Evolutionary conservation across 306 rosid species (phyloP), one percentile per base, ranked within the genome.

Genomic region (Acmispon strigosus): DNA sequence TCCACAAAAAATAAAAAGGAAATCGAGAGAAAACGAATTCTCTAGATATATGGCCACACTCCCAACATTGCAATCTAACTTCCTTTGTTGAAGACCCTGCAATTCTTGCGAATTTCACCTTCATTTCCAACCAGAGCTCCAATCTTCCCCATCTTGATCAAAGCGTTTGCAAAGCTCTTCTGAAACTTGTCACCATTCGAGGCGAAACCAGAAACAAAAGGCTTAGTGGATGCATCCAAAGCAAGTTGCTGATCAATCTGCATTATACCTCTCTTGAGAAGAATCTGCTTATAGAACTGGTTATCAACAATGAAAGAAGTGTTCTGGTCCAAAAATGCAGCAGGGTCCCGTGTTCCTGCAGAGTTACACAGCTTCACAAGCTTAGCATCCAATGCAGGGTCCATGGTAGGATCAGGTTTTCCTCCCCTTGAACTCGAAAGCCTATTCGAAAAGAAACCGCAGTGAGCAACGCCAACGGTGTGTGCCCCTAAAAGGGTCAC

Each of bases 401-500:
- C 90, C 90, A 88, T 79, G 1, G 84, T 64, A 9, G 89, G 89
- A 62, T 84, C 94, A 5, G 76, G 74, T 8, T 39, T 10, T 0
- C 73, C 80, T 7, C 52, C 34, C n/a, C n/a, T n/a, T 12, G 45
- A 59, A 3, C 69, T 50, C 0, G 76, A 80, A 7, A 87, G 76
- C 37, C 84, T 72, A 8, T n/a, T 1, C 0, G 1, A 0, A 17
- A 88, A 88, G 62, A 75, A 80, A 15, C 4, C 0, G 22, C 84
- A 86, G 18, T 78, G 83, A 0, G 82, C 83, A 19, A 86, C 74
- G 39, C 90, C 82, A 43, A 88, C 80, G 0, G 86, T 86, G 51
- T 84, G 94, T 6, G 86, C 89, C 0, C 94, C 94, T 12, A 86
- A 76, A 58, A 87, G 87, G 19, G 81, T 73, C 17, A 83, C 90